Percentiles rank a stretch among this genome's conserved stretches.
phyloP scores from a whole-genome alignment of 2,329 filamentous ascomycete genomes.

The Ustilaginoidea virens region DNA sequence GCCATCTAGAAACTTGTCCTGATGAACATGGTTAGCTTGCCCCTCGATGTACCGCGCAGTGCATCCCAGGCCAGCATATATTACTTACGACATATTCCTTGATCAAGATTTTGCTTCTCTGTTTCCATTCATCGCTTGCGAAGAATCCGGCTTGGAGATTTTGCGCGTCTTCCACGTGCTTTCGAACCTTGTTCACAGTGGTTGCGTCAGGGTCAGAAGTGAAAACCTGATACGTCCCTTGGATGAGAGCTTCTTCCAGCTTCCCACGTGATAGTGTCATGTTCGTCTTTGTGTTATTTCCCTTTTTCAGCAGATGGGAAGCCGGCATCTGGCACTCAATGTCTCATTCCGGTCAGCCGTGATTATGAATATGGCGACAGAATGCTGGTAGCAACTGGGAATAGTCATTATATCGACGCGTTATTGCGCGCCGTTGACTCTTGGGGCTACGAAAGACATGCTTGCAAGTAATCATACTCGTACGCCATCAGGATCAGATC shows the following conservation, averaged over 20 bases:
- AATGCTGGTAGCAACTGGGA: too few species aligned
- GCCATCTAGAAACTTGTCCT: constrained; percentile 22
- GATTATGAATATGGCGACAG: too few species aligned
- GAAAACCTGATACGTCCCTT: constrained; percentile 31
- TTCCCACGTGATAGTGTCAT: constrained; percentile 20
- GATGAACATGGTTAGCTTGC: constrained; percentile 1
- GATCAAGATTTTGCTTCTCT: constrained; percentile 42
- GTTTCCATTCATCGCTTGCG: constrained; percentile 35
- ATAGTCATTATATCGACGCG: too few species aligned
- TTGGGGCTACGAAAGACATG: too few species aligned
- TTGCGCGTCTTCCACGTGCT: constrained; percentile 32
- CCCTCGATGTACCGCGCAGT: neutral
- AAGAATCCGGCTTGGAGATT: constrained; percentile 36
- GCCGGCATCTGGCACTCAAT: too few species aligned
- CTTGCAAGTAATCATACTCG: too few species aligned
- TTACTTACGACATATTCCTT: constrained; percentile 35
- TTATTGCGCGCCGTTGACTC: too few species aligned
- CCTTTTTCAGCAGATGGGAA: too few species aligned
- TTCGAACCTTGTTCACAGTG: constrained; percentile 42
- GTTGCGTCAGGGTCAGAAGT: constrained; percentile 27
- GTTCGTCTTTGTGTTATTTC: too few species aligned
- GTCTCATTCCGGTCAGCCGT: too few species aligned
- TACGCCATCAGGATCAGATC: too few species aligned
- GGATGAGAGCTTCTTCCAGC: constrained; percentile 29
- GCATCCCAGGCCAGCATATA: neutral